Evolutionary conservation across 441 rosid genomes (phyloP).

Genomic region (Jatropha multifida): DNA sequence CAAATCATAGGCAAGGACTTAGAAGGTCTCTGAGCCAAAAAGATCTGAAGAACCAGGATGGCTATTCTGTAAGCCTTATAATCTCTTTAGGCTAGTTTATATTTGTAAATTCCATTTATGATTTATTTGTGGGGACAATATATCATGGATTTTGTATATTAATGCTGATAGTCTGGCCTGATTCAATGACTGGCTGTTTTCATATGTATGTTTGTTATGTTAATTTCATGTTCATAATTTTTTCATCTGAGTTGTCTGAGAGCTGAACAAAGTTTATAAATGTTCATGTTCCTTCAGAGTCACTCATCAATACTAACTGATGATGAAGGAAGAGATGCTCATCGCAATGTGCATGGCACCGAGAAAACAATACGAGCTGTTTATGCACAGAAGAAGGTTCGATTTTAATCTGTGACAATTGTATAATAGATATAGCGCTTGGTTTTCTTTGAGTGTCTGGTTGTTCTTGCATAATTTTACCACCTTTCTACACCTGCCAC

Average conservation of each 20-base stretch:
- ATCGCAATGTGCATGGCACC: slow-evolving; percentile 40
- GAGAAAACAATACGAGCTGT: slow-evolving; percentile 75
- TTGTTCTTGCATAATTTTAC: background rate
- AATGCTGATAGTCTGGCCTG: background rate
- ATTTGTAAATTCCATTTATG: background rate
- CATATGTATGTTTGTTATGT: background rate
- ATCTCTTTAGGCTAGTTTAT: slow-evolving; percentile 14
- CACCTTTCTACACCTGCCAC: slow-evolving; percentile 11
- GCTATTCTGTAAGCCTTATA: slow-evolving; percentile 72
- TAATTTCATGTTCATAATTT: background rate
- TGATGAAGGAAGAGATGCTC: slow-evolving; percentile 69
- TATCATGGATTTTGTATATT: background rate
- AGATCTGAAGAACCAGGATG: slow-evolving; percentile 68
- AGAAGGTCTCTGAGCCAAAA: slow-evolving; percentile 73
- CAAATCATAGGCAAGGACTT: slow-evolving; percentile 52
- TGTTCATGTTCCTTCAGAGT: slow-evolving; percentile 53
- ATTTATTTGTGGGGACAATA: background rate
- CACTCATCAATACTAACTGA: slow-evolving; percentile 88
- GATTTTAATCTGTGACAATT: slow-evolving; percentile 19
- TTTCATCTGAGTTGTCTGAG: slow-evolving; percentile 11
- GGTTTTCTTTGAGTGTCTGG: background rate
- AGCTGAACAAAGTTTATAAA: slow-evolving; percentile 14
- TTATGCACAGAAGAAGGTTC: slow-evolving; percentile 77
- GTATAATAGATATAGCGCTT: background rate
- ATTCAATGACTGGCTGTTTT: slow-evolving; percentile 11